Base-by-base conservation (phyloP, 108 stramenopile species). In the Hondaea fermentalgiana region DNA sequence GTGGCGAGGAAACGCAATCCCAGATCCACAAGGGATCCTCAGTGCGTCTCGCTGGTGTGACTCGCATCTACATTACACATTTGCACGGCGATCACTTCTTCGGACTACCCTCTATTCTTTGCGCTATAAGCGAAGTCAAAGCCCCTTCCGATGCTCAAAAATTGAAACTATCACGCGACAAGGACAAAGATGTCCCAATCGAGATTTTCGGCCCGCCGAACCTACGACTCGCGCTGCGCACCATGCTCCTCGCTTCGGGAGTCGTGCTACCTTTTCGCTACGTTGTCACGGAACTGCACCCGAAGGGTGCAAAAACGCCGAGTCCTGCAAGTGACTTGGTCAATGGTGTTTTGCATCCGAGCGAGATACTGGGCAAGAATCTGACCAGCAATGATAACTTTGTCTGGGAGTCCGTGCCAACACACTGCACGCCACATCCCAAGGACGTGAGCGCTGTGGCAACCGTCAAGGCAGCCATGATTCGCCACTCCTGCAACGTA, bases 1-100 rank as follows among this genome's bases (percentile, higher is more conserved):
- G 87, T 64, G 90, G 90, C 12, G 90, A 90, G 35, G 60, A 25
- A 35, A 88, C 90, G n/a, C 90, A 90, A 44, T 6, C 60, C 10
- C 87, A 87, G 35, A 25, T 89, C 19, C 42, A 0, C 49, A 53
- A 35, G 57, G 10, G 83, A 6, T 43, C 55, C 19, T 12, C 12
- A 21, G 83, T 90, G 44, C 51, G 87, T 14, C 5, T 60, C 1
- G 60, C 88, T 12, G 5, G 8, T 0, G 35, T 90, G 5, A 17
- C 29, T 17, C 60, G 72, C 29, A 90, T 90, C 19, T 90, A 72
- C 72, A 87, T 90, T 10, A 90, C 90, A 5, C 90, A 90, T 87
- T 10, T 57, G 35, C 90, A 90, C 44, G 90, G 90, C 19, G 90
- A 90, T 88, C 90, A 90, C 72, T 43, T 88, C 29, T 90, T 69